These are phyloP conservation scores for Somion occarium DNA, from an alignment of 1,284 basidiomycete species.

Conservation along the genomic window DNA sequence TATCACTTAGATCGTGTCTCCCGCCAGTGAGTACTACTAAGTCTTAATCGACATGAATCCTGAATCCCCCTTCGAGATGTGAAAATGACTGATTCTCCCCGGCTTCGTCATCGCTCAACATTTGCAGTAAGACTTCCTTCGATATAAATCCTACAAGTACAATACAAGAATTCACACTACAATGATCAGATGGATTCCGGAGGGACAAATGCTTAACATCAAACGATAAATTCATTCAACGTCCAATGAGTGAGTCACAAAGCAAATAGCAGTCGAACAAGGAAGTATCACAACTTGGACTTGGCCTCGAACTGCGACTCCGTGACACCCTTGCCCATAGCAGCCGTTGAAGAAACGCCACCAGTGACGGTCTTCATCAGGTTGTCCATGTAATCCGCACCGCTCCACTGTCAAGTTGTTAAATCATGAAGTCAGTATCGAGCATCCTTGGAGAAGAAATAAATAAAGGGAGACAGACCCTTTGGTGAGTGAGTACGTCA, in stretches of 20 bases:
- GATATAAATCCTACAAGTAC: too few species aligned
- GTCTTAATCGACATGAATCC: too few species aligned
- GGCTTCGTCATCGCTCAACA: too few species aligned
- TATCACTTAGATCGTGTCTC: too few species aligned
- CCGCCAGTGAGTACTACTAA: too few species aligned
- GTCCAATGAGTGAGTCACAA: background rate
- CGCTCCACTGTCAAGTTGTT: constrained; percentile 94
- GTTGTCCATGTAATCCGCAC: constrained; percentile 90
- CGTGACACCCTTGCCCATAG: constrained; percentile 93
- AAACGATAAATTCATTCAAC: too few species aligned
- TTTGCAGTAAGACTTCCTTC: too few species aligned
- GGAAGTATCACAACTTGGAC: constrained; percentile 44
- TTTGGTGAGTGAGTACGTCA: constrained; percentile 90
- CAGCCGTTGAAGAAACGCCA: constrained; percentile 90
- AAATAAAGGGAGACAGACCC: constrained; percentile 35
- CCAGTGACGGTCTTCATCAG: constrained; percentile 94
- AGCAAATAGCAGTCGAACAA: background rate
- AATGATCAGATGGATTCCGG: too few species aligned
- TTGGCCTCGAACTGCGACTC: constrained; percentile 79
- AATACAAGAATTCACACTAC: too few species aligned
- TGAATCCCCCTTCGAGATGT: too few species aligned
- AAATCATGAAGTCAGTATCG: background rate
- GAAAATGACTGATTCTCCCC: too few species aligned
- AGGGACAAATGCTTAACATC: too few species aligned
- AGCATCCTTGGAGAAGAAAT: constrained; percentile 2